Base-by-base conservation (phyloP, 345 rosid species). In the Rhizophora mangle region DNA sequence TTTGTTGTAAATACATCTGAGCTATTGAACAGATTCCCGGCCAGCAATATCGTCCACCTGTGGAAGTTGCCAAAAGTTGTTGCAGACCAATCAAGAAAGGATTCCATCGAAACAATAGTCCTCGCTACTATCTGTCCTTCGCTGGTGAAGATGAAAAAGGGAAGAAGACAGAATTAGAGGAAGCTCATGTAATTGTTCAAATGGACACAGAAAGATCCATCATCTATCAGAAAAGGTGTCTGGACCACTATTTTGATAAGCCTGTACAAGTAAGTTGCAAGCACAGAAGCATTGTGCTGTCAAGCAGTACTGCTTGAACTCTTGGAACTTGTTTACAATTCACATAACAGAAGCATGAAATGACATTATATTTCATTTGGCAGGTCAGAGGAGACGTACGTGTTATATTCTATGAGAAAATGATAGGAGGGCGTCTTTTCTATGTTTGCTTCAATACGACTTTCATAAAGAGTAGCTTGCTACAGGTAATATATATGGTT, bases 121-220 rank as follows among this genome's bases (percentile, higher is more conserved):
- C 90, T 52, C 63, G 84, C 24, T 94, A 91, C 71, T 94, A 79
- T 60, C 36, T 89, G 24, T 91, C 97, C 31, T 81, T 79, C 53
- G 29, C 84, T 15, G 88, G 79, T 49, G 76, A 60, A 30, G 84
- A 77, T 59, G 84, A 77, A 20, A 82, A 70, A 57, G 86, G 62
- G 65, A 76, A 53, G 29, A 60, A 58, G 43, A 65, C 65, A 55
- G 74, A 80, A 20, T 49, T 75, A 34, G 85, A 83, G 59, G 83
- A 83, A 72, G 78, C 85, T 6, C 95, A 67, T 39, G 80, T 89
- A 21, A 84, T 91, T 34, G 81, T 91, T 65, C 98, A 94, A 74
- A 94, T 91, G 98, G 98, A 94, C 83, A 94, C 98, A 1, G 96
- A 94, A 74, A 87, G 85, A 69, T 78, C 97, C 31, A 73, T 87